These are phyloP conservation scores for Boletellus ananiceps DNA, from an alignment of 768 basidiomycete genomes.

Conservation along the genomic window DNA sequence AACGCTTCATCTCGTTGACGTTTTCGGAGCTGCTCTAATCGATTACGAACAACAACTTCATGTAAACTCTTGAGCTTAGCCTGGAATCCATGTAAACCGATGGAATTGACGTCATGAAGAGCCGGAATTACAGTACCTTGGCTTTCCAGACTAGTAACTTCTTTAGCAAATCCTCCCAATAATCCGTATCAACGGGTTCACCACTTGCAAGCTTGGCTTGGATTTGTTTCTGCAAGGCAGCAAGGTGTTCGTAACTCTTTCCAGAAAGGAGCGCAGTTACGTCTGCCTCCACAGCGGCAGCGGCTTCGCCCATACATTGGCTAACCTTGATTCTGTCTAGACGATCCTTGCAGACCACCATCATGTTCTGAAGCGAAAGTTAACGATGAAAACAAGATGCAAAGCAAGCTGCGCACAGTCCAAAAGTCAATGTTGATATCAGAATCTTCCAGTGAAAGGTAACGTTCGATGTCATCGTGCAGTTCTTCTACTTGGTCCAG, in stretches of 20 bases:
- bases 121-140: slow-evolving; percentile 50
- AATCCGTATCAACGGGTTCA: slow-evolving; percentile 94
- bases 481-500: slow-evolving; percentile 87
- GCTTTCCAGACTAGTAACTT: slow-evolving; percentile 96
- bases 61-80: slow-evolving; percentile 89
- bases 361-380: slow-evolving; percentile 70
- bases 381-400: neutral
- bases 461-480: slow-evolving; percentile 90
- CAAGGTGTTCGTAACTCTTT: slow-evolving; percentile 83
- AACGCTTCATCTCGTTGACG: slow-evolving; percentile 94
- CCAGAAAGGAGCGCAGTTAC: slow-evolving; percentile 76
- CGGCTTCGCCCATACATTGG: slow-evolving; percentile 61
- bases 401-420: slow-evolving; percentile 56
- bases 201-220: slow-evolving; percentile 86
- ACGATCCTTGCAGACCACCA: slow-evolving; percentile 91
- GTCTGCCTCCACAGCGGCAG: slow-evolving; percentile 78
- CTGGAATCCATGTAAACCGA: slow-evolving; percentile 37
- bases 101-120: neutral
- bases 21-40: slow-evolving; percentile 93
- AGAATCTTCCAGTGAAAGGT: slow-evolving; percentile 79
- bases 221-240: slow-evolving; percentile 76
- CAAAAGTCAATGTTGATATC: slow-evolving; percentile 94
- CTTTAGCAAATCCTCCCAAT: slow-evolving; percentile 92
- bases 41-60: slow-evolving; percentile 94
- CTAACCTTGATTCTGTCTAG: slow-evolving; percentile 68